These are phyloP conservation scores for Toxoplasma gondii DNA, from an alignment of 169 alveolate species.

Conservation along the genomic window DNA sequence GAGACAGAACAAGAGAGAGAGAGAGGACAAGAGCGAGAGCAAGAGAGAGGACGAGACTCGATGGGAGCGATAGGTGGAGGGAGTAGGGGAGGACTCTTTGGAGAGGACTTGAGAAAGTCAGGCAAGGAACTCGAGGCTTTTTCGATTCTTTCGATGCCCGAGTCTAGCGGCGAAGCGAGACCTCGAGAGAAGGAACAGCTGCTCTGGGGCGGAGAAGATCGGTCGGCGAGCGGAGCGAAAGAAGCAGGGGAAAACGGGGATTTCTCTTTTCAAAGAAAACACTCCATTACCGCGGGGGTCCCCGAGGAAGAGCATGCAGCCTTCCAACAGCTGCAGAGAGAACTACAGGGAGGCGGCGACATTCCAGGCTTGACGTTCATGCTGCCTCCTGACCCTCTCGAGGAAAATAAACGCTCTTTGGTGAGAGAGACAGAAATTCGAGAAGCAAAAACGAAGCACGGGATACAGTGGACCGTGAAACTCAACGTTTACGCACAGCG, in stretches of 20 bases:
- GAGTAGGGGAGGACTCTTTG: background rate
- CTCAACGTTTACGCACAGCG: no score
- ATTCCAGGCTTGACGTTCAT: background rate
- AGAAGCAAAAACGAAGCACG: background rate
- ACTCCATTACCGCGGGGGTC: background rate
- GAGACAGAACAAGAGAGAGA: background rate
- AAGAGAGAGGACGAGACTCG: background rate
- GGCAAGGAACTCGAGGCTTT: background rate
- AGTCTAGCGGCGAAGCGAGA: background rate
- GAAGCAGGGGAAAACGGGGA: no score
- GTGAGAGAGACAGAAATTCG: background rate
- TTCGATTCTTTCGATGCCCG: background rate
- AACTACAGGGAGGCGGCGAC: background rate
- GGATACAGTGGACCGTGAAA: no score
- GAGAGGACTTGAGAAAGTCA: background rate
- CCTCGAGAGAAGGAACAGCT: background rate
- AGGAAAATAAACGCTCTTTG: background rate
- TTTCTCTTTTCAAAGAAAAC: no score
- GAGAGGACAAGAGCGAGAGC: background rate
- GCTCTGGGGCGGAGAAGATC: background rate
- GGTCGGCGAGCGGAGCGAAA: background rate
- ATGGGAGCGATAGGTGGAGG: background rate
- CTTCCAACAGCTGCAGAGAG: conserved; percentile 13
- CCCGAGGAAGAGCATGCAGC: conserved; percentile 15
- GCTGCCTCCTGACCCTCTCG: conserved; percentile 25